These are phyloP conservation scores for Pichia sp. DNA, from an alignment of 1,139 yeast genomes.

Conservation along the genomic window DNA sequence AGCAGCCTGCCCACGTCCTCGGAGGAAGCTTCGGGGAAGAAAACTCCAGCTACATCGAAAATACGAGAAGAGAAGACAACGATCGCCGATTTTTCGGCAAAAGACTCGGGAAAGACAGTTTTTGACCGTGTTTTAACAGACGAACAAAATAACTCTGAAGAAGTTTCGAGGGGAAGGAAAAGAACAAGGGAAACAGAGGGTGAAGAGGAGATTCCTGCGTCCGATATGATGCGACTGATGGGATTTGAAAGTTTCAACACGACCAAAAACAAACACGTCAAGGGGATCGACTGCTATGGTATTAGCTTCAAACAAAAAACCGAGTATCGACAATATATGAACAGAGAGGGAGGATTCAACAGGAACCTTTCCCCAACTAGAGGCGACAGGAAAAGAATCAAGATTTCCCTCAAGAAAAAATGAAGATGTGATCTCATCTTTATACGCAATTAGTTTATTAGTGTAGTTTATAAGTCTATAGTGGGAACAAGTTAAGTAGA, in stretches of 20 bases:
- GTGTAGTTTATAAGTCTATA: neutral
- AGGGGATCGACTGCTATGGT: conserved; percentile 49
- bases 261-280: conserved; percentile 58
- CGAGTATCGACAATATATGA: conserved; percentile 64
- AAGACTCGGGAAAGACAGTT: too few species aligned
- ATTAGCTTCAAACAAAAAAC: conserved; percentile 39
- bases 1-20: neutral
- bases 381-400: conserved; percentile 19
- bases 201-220: neutral
- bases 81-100: too few species aligned
- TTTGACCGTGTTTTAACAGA: too few species aligned
- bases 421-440: neutral
- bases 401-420: conserved; percentile 8
- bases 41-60: neutral
- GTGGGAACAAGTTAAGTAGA: neutral
- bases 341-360: conserved; percentile 57
- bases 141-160: too few species aligned
- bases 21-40: neutral
- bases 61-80: neutral
- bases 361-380: conserved; percentile 54
- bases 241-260: conserved; percentile 61
- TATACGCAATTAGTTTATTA: neutral
- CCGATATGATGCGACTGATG: conserved; percentile 45
- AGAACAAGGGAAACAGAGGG: neutral
- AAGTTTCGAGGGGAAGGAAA: neutral